Base-by-base conservation (phyloP, 2,329 filamentous ascomycete species). In the Tricladium varicosporioides region DNA sequence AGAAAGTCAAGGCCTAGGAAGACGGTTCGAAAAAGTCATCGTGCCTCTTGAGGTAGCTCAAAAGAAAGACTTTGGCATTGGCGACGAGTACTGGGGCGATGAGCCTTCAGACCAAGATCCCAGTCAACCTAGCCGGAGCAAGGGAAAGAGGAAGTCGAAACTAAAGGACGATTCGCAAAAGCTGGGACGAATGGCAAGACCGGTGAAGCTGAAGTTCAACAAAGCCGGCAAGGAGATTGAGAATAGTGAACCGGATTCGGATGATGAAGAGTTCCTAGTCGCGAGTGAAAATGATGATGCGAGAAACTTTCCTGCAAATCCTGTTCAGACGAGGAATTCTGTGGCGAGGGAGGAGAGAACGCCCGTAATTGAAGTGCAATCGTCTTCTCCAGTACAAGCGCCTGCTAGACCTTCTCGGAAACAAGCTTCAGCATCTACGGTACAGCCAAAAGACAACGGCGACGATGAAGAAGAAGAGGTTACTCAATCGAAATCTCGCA, bases 41-140 rank as follows among this genome's bases (percentile, higher is more conserved):
- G 84, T 90, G 11, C 75, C 78, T 0, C 72, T 90, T 1, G 82
- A 88, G 63, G 84, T 86, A 67, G 80, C 81, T 1, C 78, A 78
- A 54, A 78, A 76, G 57, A 82, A 80, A 59, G 78, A 80, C 16
- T 82, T 80, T 64, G 83, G 83, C 2, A 76, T 84, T 44, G 81
- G 81, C 1, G 81, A 86, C 47, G 75, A 81, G 14, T 83, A 85
- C 66, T 86, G 83, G 79, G 60, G 63, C 16, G 60, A 68, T 67
- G 58, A 53, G 7, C 22, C 22, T 27, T 27, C 22, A 7, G 22
- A 27, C 7, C 22, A 27, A 27, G 22, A 27, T 27, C 22, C 22
- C 7, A 27, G 22, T 7, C 22, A 27, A 27, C 22, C 22, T 7
- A 27, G 22, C 22, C 3, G 22, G 7, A 18, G 10, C 7, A 8